Conservation (phyloP, 257 asterid genomes). For the Prunella vulgaris region DNA sequence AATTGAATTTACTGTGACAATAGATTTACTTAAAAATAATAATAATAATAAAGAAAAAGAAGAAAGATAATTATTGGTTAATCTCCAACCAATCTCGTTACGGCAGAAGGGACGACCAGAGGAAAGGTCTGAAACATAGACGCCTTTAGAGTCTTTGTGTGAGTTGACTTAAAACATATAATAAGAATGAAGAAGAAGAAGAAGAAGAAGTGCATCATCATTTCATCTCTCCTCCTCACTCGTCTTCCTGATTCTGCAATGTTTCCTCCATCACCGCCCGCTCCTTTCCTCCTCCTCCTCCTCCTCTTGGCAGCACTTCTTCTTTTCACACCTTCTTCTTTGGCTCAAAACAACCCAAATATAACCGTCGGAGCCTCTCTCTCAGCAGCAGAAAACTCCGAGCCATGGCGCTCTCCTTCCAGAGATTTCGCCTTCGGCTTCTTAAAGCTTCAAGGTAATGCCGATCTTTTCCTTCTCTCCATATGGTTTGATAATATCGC, state of each 20-base stretch:
- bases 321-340: conserved; percentile 10
- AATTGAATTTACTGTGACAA: too few species aligned
- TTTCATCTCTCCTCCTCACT: neutral
- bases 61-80: too few species aligned
- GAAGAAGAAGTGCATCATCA: neutral
- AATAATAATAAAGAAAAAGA: too few species aligned
- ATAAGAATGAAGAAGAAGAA: too few species aligned
- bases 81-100: too few species aligned
- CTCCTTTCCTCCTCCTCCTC: neutral
- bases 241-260: neutral
- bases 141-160: too few species aligned
- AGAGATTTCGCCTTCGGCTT: conserved; percentile 65
- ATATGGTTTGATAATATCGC: conserved; percentile 51
- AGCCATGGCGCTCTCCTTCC: conserved; percentile 57
- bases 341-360: conserved; percentile 16
- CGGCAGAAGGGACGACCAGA: too few species aligned
- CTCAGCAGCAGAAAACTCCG: conserved; percentile 27
- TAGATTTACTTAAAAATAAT: too few species aligned
- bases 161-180: too few species aligned
- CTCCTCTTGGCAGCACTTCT: conserved; percentile 5
- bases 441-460: conserved; percentile 10
- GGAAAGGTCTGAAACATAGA: too few species aligned
- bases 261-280: conserved; percentile 10
- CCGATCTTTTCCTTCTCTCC: conserved; percentile 32
- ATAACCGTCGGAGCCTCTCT: conserved; percentile 24